These are phyloP conservation scores for Globisporangium acanthophoron DNA, from an alignment of 352 stramenopile species.

Conservation along the genomic window DNA sequence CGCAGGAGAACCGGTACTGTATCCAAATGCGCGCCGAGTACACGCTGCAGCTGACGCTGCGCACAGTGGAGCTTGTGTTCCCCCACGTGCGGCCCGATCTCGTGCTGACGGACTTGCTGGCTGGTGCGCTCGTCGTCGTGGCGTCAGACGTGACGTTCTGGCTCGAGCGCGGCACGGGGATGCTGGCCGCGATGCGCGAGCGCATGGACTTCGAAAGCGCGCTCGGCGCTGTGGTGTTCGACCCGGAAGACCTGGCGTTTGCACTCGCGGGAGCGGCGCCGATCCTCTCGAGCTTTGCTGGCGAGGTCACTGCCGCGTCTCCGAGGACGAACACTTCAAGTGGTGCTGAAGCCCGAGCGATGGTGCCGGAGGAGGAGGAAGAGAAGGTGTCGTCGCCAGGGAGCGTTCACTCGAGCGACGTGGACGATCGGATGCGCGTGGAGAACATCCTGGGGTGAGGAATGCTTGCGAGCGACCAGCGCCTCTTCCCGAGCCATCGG, in stretches of 20 bases:
- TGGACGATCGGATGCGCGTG: conserved; percentile 1
- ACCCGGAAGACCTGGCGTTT: conserved; percentile 19
- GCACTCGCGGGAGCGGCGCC: conserved; percentile 10
- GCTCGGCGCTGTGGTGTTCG: conserved; percentile 18
- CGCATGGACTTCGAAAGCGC: conserved; percentile 29
- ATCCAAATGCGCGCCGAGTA: conserved; percentile 10
- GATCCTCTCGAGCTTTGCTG: conserved; percentile 10
- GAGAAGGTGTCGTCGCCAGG: background rate
- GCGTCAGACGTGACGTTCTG: conserved; percentile 17
- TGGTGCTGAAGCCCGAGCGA: background rate
- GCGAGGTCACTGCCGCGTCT: background rate
- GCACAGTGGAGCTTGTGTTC: conserved; percentile 14
- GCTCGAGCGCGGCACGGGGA: conserved; percentile 10
- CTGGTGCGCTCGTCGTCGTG: conserved; percentile 8
- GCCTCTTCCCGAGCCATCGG: background rate
- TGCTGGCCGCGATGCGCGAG: conserved; percentile 15
- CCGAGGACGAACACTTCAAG: background rate
- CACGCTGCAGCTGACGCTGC: conserved; percentile 10
- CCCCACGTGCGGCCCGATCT: conserved; percentile 5
- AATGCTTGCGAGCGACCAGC: background rate
- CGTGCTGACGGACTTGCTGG: background rate
- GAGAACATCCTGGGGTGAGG: background rate
- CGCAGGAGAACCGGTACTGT: conserved; percentile 8
- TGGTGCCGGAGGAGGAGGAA: background rate
- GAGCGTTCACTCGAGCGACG: background rate